Conservation (phyloP, 106 monocot genomes). For the Cymbidium sinense region DNA sequence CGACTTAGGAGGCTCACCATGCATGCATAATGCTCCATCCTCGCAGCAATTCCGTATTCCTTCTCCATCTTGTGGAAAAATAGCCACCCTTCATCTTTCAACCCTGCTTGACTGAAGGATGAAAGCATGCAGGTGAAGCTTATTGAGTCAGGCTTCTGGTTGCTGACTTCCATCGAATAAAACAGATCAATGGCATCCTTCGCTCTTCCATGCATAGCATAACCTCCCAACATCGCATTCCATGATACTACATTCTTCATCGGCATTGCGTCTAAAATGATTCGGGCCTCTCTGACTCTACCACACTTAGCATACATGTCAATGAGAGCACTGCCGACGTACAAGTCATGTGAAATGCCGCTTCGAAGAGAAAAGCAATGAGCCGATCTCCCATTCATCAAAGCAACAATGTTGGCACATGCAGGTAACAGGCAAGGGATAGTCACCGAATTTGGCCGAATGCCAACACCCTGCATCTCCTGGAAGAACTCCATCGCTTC, state of each 20-base stretch:
- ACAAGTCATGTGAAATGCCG: conserved; percentile 31
- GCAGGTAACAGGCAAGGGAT: conserved; percentile 74
- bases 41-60: conserved; percentile 35
- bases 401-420: conserved; percentile 63
- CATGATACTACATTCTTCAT: conserved; percentile 64
- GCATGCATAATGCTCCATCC: conserved; percentile 81
- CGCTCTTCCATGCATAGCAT: conserved; percentile 73
- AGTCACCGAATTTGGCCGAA: conserved; percentile 60
- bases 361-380: conserved; percentile 59
- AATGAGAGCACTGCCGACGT: conserved; percentile 60
- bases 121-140: conserved; percentile 64
- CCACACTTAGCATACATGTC: conserved; percentile 91
- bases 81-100: conserved; percentile 35
- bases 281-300: conserved; percentile 42
- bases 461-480: conserved; percentile 61
- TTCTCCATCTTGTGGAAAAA: conserved; percentile 53
- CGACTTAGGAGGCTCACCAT: conserved; percentile 72
- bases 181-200: conserved; percentile 46
- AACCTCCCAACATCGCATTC: conserved; percentile 75
- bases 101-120: conserved; percentile 65
- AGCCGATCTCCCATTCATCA: conserved; percentile 59
- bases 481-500: conserved; percentile 56
- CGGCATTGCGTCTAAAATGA: conserved; percentile 45
- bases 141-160: conserved; percentile 45
- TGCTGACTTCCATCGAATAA: conserved; percentile 32